A percentile compares a stretch with the other conserved stretches of the same genome.
Evolutionary conservation across 202 grass and related monocot species (phyloP).

Genomic region (Musa balbisiana): DNA sequence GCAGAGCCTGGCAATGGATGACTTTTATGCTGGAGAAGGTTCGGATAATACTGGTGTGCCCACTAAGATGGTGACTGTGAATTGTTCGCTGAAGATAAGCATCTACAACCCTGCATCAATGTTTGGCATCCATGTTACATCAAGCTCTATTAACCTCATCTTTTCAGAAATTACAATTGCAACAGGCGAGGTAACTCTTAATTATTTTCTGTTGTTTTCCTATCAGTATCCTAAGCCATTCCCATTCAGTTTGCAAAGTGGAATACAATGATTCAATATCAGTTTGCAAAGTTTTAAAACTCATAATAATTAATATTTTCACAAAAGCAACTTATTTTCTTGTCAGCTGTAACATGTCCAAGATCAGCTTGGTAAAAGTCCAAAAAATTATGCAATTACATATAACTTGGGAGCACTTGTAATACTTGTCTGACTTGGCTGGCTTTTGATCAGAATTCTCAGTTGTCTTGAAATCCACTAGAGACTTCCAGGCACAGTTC

Average conservation of each 20-base stretch:
- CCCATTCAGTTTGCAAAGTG: conserved; percentile 23
- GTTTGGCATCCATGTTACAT: conserved; percentile 80
- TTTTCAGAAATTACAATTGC: conserved; percentile 65
- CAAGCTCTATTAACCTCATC: conserved; percentile 40
- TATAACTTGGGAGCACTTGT: neutral
- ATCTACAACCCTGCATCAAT: conserved; percentile 63
- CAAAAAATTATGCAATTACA: neutral
- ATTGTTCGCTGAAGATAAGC: conserved; percentile 52
- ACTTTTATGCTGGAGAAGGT: conserved; percentile 68
- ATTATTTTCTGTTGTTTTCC: neutral
- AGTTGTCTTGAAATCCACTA: neutral
- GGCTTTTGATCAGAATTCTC: neutral
- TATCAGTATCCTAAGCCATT: neutral
- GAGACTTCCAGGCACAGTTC: neutral
- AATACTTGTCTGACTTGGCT: neutral
- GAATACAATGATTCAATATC: neutral
- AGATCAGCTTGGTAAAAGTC: neutral
- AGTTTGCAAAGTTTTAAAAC: conserved; percentile 17
- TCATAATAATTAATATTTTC: conserved; percentile 39
- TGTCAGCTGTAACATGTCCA: conserved; percentile 32
- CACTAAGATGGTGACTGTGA: conserved; percentile 63
- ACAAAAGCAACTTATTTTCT: conserved; percentile 16
- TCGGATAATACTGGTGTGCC: conserved; percentile 66
- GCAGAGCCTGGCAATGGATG: conserved; percentile 65
- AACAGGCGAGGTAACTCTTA: conserved; percentile 46